These are phyloP conservation scores for Tephrocybe rancida DNA, from an alignment of 768 basidiomycete genomes.

Conservation along the genomic window DNA sequence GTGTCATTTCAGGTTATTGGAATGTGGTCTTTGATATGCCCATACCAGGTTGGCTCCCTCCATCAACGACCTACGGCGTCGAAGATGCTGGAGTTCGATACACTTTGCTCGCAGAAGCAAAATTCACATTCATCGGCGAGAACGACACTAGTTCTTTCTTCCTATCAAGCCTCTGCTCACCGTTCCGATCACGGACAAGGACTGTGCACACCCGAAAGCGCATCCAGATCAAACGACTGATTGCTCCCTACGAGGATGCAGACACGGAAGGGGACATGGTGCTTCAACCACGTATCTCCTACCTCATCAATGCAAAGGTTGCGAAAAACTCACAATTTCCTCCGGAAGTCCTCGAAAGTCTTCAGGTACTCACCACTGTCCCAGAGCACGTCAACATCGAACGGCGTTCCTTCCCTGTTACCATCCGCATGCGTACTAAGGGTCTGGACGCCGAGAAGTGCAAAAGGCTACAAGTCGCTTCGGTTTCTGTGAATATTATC, in stretches of 20 bases:
- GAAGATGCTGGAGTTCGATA: constrained; percentile 64
- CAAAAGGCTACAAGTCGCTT: constrained; percentile 55
- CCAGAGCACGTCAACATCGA: constrained; percentile 55
- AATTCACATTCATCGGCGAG: constrained; percentile 52
- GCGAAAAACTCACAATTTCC: constrained; percentile 42
- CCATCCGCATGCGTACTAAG: constrained; percentile 61
- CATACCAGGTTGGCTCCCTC: constrained; percentile 91
- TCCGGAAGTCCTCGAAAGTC: constrained; percentile 53
- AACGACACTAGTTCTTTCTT: constrained; percentile 38
- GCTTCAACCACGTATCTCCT: constrained; percentile 39
- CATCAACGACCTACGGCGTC: constrained; percentile 51
- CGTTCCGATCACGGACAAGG: constrained; percentile 50
- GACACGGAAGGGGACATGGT: constrained; percentile 14
- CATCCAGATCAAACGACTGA: constrained; percentile 58
- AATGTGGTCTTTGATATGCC: constrained; percentile 79
- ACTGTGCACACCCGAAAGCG: constrained; percentile 39
- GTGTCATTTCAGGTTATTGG: constrained; percentile 50
- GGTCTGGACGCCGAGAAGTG: constrained; percentile 51
- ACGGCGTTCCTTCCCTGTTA: constrained; percentile 52
- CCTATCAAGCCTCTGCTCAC: constrained; percentile 55
- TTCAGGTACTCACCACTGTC: constrained; percentile 66
- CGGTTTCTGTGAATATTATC: constrained; percentile 56
- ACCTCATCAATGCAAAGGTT: constrained; percentile 42
- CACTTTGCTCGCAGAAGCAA: constrained; percentile 66
- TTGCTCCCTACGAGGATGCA: constrained; percentile 40